Evolutionary conservation across 306 rosid species (phyloP), one percentile per base, ranked within the genome.

Genomic region (Acacia melanoxylon): DNA sequence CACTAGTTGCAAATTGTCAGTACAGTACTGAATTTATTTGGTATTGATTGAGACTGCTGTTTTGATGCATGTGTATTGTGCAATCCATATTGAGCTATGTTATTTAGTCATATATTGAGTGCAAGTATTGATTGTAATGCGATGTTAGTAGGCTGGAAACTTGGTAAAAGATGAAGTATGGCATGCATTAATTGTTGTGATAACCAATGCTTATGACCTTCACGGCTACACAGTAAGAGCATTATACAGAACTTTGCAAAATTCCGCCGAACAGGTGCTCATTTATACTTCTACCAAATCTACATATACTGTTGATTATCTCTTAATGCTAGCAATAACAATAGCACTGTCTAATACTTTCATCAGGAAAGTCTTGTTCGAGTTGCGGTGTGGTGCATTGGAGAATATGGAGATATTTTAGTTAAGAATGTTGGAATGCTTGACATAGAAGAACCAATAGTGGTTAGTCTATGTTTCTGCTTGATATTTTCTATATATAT

Each of bases 141-240:
- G 81, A 40, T 91, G 93, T 91, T 93, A 87, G 96, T 93, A 95
- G 99, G 99, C 99, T 93, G 99, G 99, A 92, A 95, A 89, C 87
- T 91, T 89, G 86, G 96, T 95, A 72, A 92, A 93, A 89, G 98
- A 95, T 95, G 99, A 95, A 79, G 98, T 91, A 37, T 95, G 99
- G 98, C 90, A 92, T 81, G 96, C 90, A 49, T 84, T 95, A 83
- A 88, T 95, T 86, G 97, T 93, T 79, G 92, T 91, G 80, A 87
- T 95, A 85, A 95, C 90, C 90, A 95, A 95, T 86, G 95, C 99
- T 81, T 82, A 98, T 51, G 98, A 93, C 83, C 98, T 95, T 86
- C 99, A 95, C 81, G 98, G 98, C 78, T 95, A 95, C 77, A 92
- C 98, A 41, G 97, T 91, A 52, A 86, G 99, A 77, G 92, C 94